Base-by-base conservation (phyloP, 495 filamentous ascomycete species). In the Trypethelium eluteriae region DNA sequence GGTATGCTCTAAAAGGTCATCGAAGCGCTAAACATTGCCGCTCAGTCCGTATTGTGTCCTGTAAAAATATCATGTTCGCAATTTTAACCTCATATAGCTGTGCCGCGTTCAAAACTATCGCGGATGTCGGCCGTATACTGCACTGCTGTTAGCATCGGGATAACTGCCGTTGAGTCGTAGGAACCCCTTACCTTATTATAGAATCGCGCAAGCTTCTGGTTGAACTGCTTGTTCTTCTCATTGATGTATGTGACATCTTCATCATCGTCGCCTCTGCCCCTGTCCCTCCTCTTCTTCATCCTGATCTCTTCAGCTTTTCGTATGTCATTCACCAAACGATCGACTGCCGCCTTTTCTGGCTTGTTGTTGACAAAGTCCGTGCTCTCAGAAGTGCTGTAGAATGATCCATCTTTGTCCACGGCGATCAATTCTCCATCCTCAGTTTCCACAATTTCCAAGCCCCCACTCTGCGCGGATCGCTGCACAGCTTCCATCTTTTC, bases 141-240 rank as follows among this genome's bases (percentile, higher is more conserved):
- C 25, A 59, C 5, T 59, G 18, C 34, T 7, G 36, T 59, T 18
- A 59, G 53, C 32, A 59, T 59, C 4, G 7, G 6, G 32, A 10
- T 7, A 36, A 34, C 18, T n/a, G 18, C 18, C 32, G 3, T 59
- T 36, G n/a, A 10, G 14, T 5, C 6, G 32, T 7, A 7, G 2
- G 36, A 59, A 35, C 25, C 7, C 32, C 32, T 34, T 59, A 59
- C 53, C 53, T 96, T 96, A 80, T 98, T 93, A 77, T 98, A 98
- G 76, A 96, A 98, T 71, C 95, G 83, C 62, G 86, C 81, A 78
- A 98, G 78, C 79, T 98, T 98, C 80, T 94, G 88, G 84, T 98
- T 98, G 81, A 98, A 98, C 81, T 96, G 91, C 65, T 96, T 96
- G 81, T 96, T 96, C 88, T 98, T 97, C 77, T 96, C 92, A 77